Evolutionary conservation across 208 protist species (phyloP).

Genomic region (Leishmania turanica): DNA sequence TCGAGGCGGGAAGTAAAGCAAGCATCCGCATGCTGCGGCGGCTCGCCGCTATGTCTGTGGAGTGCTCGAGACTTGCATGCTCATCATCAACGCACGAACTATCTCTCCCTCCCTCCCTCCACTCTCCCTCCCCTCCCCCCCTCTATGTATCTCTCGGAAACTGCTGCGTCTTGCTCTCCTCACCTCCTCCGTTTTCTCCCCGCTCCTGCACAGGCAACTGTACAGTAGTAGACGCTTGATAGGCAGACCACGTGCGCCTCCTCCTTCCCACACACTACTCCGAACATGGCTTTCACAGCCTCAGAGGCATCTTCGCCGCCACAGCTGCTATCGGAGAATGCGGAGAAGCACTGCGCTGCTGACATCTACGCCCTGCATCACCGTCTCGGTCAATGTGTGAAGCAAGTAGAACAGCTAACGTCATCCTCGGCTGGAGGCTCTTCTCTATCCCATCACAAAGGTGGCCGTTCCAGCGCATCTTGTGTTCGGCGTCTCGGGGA

Average conservation of each 20-base stretch:
- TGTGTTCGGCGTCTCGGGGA: slow-evolving; percentile 14
- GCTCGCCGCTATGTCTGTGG: not conserved
- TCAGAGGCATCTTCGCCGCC: not conserved
- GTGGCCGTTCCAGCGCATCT: not conserved
- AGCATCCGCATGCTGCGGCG: not conserved
- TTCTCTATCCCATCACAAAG: not conserved
- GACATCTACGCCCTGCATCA: slow-evolving; percentile 22
- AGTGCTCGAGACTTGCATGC: not conserved
- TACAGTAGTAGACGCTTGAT: not conserved
- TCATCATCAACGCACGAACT: not conserved
- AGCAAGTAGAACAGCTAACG: not conserved
- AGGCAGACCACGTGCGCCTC: not conserved
- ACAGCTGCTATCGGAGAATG: not conserved
- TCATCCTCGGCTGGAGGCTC: not conserved
- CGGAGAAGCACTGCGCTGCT: slow-evolving; percentile 10
- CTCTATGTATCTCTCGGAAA: not conserved
- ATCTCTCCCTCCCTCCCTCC: too few relatives aligned
- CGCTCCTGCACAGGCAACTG: not conserved
- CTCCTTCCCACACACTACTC: not conserved
- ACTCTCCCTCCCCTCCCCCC: not conserved
- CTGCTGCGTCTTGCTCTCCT: not conserved
- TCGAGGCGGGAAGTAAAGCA: not conserved
- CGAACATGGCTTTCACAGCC: not conserved
- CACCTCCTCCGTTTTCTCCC: not conserved
- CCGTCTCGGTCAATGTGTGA: slow-evolving; percentile 11